phyloP scores from a whole-genome alignment of 2,329 filamentous ascomycete species.

The Aureobasidium sp. region DNA sequence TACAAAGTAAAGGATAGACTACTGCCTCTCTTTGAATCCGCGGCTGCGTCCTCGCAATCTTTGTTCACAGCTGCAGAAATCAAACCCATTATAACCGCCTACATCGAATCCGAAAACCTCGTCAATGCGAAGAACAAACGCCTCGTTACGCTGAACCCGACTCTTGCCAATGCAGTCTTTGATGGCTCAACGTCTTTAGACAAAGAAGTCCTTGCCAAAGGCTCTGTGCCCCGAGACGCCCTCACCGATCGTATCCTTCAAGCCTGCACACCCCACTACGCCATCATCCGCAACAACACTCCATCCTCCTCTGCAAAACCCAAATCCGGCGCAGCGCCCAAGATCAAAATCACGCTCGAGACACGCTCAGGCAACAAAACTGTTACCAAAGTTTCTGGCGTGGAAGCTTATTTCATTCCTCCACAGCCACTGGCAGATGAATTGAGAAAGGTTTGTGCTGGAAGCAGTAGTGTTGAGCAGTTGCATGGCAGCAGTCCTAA shows the following conservation, averaged over 20 bases:
- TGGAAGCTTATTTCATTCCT: slow-evolving; percentile 56
- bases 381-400: slow-evolving; percentile 54
- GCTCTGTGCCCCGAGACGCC: slow-evolving; percentile 52
- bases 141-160: slow-evolving; percentile 55
- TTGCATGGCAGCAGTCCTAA: slow-evolving; percentile 54
- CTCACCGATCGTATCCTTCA: slow-evolving; percentile 54
- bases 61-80: slow-evolving; percentile 56
- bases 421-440: slow-evolving; percentile 57
- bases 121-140: slow-evolving; percentile 53
- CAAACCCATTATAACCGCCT: slow-evolving; percentile 49
- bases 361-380: slow-evolving; percentile 61
- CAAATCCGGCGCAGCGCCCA: slow-evolving; percentile 54
- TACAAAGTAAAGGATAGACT: slow-evolving; percentile 54
- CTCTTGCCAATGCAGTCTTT: slow-evolving; percentile 56
- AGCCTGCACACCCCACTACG: slow-evolving; percentile 50
- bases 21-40: slow-evolving; percentile 47
- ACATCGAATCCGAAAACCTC: slow-evolving; percentile 52
- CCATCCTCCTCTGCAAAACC: slow-evolving; percentile 47
- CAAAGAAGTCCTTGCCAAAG: slow-evolving; percentile 50
- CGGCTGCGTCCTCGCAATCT: slow-evolving; percentile 37
- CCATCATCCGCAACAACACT: slow-evolving; percentile 42
- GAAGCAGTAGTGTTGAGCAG: slow-evolving; percentile 58
- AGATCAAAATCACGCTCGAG: slow-evolving; percentile 54
- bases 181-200: slow-evolving; percentile 47
- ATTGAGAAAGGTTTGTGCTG: slow-evolving; percentile 59